These are phyloP conservation scores for Castanea mollissima DNA, from an alignment of 306 rosid genomes.

Conservation along the genomic window DNA sequence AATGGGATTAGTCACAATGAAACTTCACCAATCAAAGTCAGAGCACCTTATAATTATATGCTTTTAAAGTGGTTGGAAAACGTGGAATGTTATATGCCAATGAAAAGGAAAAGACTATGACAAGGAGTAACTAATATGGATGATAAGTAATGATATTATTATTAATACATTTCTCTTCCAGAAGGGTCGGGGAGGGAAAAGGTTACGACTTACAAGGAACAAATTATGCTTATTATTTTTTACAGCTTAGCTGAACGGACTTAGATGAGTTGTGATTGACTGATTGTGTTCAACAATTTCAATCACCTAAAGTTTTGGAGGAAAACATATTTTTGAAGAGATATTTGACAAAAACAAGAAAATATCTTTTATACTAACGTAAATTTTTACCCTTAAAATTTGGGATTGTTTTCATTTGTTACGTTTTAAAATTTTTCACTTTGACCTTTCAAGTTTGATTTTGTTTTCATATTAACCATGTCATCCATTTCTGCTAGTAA, in stretches of 20 bases:
- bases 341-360: background rate
- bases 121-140: background rate
- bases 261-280: background rate
- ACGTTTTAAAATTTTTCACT: background rate
- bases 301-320: background rate
- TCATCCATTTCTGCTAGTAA: too few species aligned
- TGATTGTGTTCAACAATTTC: background rate
- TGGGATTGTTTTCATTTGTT: background rate
- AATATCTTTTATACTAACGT: background rate
- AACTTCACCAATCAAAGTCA: background rate
- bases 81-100: background rate
- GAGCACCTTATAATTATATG: background rate
- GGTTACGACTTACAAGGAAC: too few species aligned
- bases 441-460: too few species aligned
- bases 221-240: too few species aligned
- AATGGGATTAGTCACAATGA: background rate
- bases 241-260: too few species aligned
- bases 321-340: background rate
- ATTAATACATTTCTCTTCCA: too few species aligned
- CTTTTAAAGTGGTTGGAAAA: background rate
- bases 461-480: too few species aligned
- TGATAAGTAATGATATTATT: background rate
- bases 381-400: too few species aligned
- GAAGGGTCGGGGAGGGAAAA: too few species aligned
- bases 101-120: background rate